These are phyloP conservation scores for Rhizopogon salebrosus DNA, from an alignment of 768 basidiomycete genomes.

Conservation along the genomic window DNA sequence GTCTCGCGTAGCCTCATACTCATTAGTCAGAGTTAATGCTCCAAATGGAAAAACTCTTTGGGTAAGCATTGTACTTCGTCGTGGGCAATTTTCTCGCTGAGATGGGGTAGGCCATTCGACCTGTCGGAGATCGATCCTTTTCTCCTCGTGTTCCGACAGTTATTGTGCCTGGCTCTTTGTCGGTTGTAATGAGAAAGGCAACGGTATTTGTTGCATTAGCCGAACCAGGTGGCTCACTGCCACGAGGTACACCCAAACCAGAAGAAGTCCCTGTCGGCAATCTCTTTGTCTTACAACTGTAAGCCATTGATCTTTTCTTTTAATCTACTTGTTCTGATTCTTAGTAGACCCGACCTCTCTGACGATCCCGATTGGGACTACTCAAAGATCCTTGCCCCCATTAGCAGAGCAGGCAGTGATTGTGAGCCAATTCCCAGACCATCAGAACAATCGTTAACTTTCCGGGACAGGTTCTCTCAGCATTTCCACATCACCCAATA, in stretches of 20 bases:
- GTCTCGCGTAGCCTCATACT: conserved; percentile 29
- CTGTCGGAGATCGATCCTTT: conserved; percentile 34
- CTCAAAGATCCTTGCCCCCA: conserved; percentile 39
- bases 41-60: conserved; percentile 29
- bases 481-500: conserved; percentile 54
- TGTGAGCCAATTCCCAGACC: conserved; percentile 30
- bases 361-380: conserved; percentile 49
- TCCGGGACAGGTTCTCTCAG: conserved; percentile 49
- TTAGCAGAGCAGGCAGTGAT: conserved; percentile 40
- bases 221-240: conserved; percentile 38
- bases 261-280: conserved; percentile 44
- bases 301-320: conserved; percentile 3
- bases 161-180: conserved; percentile 30
- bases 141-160: conserved; percentile 42
- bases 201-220: conserved; percentile 45
- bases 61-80: conserved; percentile 28
- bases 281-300: conserved; percentile 52
- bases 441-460: not conserved
- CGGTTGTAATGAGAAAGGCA: conserved; percentile 25
- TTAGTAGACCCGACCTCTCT: conserved; percentile 45
- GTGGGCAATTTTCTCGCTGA: conserved; percentile 19
- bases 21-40: conserved; percentile 28
- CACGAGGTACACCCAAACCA: conserved; percentile 24
- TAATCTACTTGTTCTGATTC: not conserved
- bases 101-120: conserved; percentile 14